Evolutionary conservation across 352 stramenopile species (phyloP), one percentile per base, ranked within the genome.

Genomic region (Phytophthora megakarya): DNA sequence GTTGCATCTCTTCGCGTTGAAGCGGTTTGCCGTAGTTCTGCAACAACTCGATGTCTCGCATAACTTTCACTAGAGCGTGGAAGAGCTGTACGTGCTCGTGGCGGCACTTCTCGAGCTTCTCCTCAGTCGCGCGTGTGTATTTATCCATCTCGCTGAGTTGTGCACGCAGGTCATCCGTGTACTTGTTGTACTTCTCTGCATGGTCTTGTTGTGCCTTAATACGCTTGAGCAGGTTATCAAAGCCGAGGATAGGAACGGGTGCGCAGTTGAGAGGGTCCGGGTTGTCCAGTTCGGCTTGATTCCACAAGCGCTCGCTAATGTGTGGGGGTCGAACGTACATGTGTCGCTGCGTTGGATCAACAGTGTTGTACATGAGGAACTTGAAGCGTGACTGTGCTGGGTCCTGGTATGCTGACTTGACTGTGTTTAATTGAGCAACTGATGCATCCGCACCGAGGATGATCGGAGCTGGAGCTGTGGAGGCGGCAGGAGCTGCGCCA

Each of bases 301-400:
- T 90, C 88, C 88, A 96, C 62, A 89, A 61, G 13, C 84, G 83
- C 60, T 96, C 88, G 54, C 88, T 94, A 46, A 96, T 91, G 64
- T 93, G 72, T 25, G 81, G 56, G n/a, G 88, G 88, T 19, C 86
- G 82, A 21, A 73, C 74, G 58, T 96, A 96, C 57, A 96, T 49
- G 39, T 93, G 86, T 4, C 86, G 73, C 57, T 93, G 84, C 32
- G 81, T 88, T 22, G 88, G 86, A 52, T 96, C 88, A 3, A 96
- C 86, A 16, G 84, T 86, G 65, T 96, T 96, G 76, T 96, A 96
- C 75, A 96, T 87, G 28, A 96, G 70, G 50, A 94, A 93, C 62
- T 96, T 96, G 75, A 96, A 96, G 1, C 88, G 84, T 22, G 88
- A 96, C 71, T 95, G 88, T 43, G 75, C 74, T 1, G 82, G 84